Evolutionary conservation across 352 stramenopile species (phyloP), one percentile per base, ranked within the genome.

Genomic region (Phytophthora palmivora): DNA sequence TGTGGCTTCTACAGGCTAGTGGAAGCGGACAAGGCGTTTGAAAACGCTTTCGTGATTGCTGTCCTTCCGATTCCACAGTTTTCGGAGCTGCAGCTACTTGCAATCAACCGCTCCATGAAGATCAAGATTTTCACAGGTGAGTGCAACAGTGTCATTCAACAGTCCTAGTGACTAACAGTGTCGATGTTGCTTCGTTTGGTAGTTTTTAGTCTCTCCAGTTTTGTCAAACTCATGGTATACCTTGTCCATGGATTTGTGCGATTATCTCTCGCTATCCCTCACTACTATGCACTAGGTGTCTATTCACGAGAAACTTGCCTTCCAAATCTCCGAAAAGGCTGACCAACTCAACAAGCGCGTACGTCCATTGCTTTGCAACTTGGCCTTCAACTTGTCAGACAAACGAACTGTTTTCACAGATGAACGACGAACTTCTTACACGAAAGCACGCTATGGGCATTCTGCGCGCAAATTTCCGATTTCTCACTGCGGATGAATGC

Each of bases 21-120:
- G 41, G 83, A 76, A n/a, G 78, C 76, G 7, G 69, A 88, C 16
- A 89, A 89, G 15, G 76, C 69, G 16, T 92, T 92, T 65, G 51
- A 39, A n/a, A 62, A 89, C 15, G 56, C 74, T n/a, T 87, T 81
- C 50, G 74, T 54, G 0, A 79, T 92, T 53, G 57, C 79, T 38
- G 52, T 89, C 12, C 58, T 78, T 8, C 75, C 75, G 8, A 78
- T 84, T 18, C 72, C 72, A 6, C 64, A 71, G 4, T 73, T 80
- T 39, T 58, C 70, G 5, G 64, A 87, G 14, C 53, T 92, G 8
- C 80, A 92, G 46, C 22, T 79, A 5, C 55, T 80, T 10, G 67
- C 79, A 44, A 66, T 89, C 30, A 62, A 59, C 10, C 67, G 59
- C 10, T 70, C 70, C 0, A 32, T 88, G 16, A 62, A 70, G 2